Evolutionary conservation across 495 filamentous ascomycete species (phyloP), one percentile per base, ranked within the genome.

Genomic region (Rusavskia elegans): DNA sequence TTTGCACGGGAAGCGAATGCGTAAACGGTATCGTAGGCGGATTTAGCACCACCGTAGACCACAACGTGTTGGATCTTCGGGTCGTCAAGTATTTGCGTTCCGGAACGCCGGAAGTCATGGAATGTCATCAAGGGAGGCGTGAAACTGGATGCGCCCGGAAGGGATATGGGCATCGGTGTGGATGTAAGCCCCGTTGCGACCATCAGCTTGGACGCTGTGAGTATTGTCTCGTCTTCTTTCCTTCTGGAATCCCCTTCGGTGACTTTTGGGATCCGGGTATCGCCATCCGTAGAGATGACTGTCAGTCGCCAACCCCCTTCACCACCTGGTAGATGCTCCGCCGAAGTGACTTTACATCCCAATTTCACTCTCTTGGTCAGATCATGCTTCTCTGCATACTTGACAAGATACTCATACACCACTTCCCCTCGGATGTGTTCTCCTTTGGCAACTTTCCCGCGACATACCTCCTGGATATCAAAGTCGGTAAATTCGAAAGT

Each of bases 11-110:
- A 71, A 1, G 78, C 82, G 58, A 79, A 83, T 3, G 74, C 70
- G 57, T 88, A 88, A 0, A 79, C 85, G 2, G 78, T 78, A 69
- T 93, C 88, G 72, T 77, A 88, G 1, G 76, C 84, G 4, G 81
- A 85, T 62, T 93, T 94, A 1, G 76, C 79, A 9, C 76, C 81
- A 14, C 87, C 84, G 45, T 87, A 73, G 1, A 93, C 73, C 0
- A 76, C 74, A 4, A 87, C 73, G 13, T 56, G 21, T 57, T 50
- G 55, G 55, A 63, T 73, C 49, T 45, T 58, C 38, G 41, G 59
- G 17, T 53, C 56, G 17, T 65, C 51, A 17, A 75, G 55, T 5
- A 72, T 46, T 19, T 59, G 46, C 9, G 63, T 54, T 20, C 69
- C 67, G 39, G 73, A 54, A 25, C 69, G 59, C 2, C 68, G 63